Percentiles rank a stretch among this genome's conserved stretches.
Conservation (phyloP, 2,329 filamentous ascomycete genomes). For the Sclerotinia borealis region DNA sequence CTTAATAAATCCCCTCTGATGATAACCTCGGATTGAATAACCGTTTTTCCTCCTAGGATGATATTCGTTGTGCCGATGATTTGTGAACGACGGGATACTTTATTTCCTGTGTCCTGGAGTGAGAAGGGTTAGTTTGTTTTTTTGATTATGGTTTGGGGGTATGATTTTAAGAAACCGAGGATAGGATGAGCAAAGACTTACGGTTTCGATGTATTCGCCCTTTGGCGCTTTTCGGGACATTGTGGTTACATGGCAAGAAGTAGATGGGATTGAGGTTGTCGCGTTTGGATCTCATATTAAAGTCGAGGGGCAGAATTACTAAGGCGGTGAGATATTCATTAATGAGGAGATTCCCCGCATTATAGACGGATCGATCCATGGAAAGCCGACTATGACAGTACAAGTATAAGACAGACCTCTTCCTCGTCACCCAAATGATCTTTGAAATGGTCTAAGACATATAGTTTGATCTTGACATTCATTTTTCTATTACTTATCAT, state of each 20-base stretch:
- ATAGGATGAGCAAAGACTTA: slow-evolving; percentile 40
- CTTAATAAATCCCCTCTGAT: slow-evolving; percentile 82
- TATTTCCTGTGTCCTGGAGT: slow-evolving; percentile 90
- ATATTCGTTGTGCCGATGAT: slow-evolving; percentile 97
- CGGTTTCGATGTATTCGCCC: slow-evolving; percentile 96
- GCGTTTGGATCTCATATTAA: background rate
- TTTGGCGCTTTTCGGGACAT: slow-evolving; percentile 76
- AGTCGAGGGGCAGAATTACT: background rate
- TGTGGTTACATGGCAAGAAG: slow-evolving; percentile 19
- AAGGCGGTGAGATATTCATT: background rate
- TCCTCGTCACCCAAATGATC: too few species aligned
- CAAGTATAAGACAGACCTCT: too few species aligned
- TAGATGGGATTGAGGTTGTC: background rate
- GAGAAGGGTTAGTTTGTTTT: slow-evolving; percentile 11
- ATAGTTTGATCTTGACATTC: too few species aligned
- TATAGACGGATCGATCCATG: too few species aligned
- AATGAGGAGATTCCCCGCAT: background rate
- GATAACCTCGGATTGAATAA: slow-evolving; percentile 92
- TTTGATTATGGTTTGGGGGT: background rate
- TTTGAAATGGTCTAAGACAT: too few species aligned
- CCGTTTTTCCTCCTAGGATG: slow-evolving; percentile 90
- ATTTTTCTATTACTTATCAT: too few species aligned
- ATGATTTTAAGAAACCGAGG: background rate
- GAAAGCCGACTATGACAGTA: too few species aligned
- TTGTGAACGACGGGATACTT: slow-evolving; percentile 85